Base-by-base conservation (phyloP, 495 filamentous ascomycete genomes). In the Neurospora pannonica region DNA sequence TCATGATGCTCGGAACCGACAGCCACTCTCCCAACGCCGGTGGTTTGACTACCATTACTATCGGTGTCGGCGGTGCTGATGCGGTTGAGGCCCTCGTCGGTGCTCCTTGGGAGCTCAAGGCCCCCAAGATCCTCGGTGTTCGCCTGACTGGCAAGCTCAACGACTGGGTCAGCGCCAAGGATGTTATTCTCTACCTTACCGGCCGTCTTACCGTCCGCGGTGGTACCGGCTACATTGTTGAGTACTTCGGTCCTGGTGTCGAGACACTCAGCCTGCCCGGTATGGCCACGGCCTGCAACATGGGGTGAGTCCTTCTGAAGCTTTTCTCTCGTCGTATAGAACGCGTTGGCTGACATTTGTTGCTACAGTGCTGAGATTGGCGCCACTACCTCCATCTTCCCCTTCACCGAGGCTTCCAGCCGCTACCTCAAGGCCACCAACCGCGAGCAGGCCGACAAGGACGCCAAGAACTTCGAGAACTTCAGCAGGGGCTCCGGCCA, bases 1-100 rank as follows among this genome's bases (percentile, higher is more conserved):
- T 98, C 78, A 98, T 99, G 96, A 97, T 98, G 95, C 88, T 99
- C n/a, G 96, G 96, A 73, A 99, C 96, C 42, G 96, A 99, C 82
- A 97, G 95, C 79, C 96, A 98, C 84, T 98, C 96, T 37, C 96
- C 96, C 28, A 98, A 99, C 81, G 96, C 91, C 17, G 96, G 96
- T 81, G 96, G 96, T 74, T 83, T 99, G 42, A 94, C 92, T 74
- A 93, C 94, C 2, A 97, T 98, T 80, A 97, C 96, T 4, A 99
- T 99, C 79, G 96, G 96, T 84, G 96, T 99, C 39, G 96, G 96
- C 76, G 96, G 96, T 80, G 96, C 96, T 38, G 96, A 99, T 87
- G 96, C 96, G 0, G 96, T 98, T 21, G 96, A 99, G 85, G 96
- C 94, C 19, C 89, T 99, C 70, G 96, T 97, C 3, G 95, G 97